phyloP scores from a whole-genome alignment of 305 asterid species.

The Solanum hybrid region DNA sequence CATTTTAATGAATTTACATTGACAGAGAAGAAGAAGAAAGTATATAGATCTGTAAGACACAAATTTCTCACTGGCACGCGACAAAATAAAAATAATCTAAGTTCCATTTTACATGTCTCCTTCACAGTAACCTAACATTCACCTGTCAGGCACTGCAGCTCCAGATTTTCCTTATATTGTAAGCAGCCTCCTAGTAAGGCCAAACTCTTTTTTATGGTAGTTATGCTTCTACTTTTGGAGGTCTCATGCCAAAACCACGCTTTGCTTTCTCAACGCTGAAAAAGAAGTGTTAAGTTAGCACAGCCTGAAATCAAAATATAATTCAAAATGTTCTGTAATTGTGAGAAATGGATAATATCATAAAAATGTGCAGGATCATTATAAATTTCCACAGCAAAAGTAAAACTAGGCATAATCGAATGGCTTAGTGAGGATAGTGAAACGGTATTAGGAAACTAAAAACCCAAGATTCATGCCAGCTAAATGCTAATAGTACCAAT shows the following conservation, averaged over 20 bases:
- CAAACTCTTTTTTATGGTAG: not conserved
- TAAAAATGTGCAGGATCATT: not conserved
- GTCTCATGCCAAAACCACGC: slow-evolving; percentile 85
- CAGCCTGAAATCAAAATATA: slow-evolving; percentile 2
- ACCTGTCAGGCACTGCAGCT: not conserved
- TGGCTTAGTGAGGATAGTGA: not conserved
- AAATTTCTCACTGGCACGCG: not conserved
- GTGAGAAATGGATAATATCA: not conserved
- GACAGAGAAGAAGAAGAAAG: not conserved
- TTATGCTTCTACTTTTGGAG: slow-evolving; percentile 40
- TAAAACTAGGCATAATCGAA: not conserved
- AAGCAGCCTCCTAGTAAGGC: not conserved
- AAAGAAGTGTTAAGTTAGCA: slow-evolving; percentile 10
- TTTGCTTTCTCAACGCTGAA: slow-evolving; percentile 74
- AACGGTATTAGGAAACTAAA: not conserved
- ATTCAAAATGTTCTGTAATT: not conserved
- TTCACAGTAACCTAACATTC: not conserved
- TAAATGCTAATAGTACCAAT: not conserved
- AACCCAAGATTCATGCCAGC: not conserved
- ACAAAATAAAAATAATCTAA: not conserved
- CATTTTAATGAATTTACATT: not conserved
- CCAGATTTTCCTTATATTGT: not conserved
- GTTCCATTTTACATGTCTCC: not conserved
- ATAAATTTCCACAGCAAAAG: not conserved
- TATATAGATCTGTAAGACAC: not conserved